Evolutionary conservation across 164 flowering plant genomes (phyloP), one percentile per base, ranked within the genome.

Genomic region (Chimonanthus salicifolius): DNA sequence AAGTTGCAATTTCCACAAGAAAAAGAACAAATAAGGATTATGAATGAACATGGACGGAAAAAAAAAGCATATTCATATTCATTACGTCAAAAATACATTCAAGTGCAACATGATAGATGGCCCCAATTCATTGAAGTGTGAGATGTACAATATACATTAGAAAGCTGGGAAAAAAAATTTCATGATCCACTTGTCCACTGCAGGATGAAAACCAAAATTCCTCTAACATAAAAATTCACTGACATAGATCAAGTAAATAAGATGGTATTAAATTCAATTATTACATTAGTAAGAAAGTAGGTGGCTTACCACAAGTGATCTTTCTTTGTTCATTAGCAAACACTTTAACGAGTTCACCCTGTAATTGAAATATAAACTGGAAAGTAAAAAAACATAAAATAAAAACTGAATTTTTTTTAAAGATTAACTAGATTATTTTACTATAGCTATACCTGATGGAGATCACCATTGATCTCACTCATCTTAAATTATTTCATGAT

Each of bases 271-370:
- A 43, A 48, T 67, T 7, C 62, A 47, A 58, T 47, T 47, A 67
- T 18, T 20, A 18, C 13, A 43, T 44, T 63, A 21, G 44, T 20
- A 48, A 58, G 33, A 72, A 48, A 46, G 20, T 58, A 62, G 48
- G 62, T 13, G 58, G 66, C 90, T 82, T 78, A 94, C 99, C 97
- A 82, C 90, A 88, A 51, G 85, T 82, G 69, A 94, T 94, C 89
- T 92, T 94, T 68, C 82, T 83, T 67, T 91, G 85, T 68, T 89
- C 99, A 86, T 94, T 94, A 13, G 98, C 99, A 70, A 92, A 92
- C 73, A 92, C 96, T 79, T 82, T 90, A 50, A 90, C 97, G 80
- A 90, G 94, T 78, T 94, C 97, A 74, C 99, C 99, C 98, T 94
- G 87, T n/a, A 80, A 72, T 72, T 62, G 3, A 49, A 8, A 69